Conservation (phyloP, 2,329 filamentous ascomycete species). For the Pyrenophora graminea region DNA sequence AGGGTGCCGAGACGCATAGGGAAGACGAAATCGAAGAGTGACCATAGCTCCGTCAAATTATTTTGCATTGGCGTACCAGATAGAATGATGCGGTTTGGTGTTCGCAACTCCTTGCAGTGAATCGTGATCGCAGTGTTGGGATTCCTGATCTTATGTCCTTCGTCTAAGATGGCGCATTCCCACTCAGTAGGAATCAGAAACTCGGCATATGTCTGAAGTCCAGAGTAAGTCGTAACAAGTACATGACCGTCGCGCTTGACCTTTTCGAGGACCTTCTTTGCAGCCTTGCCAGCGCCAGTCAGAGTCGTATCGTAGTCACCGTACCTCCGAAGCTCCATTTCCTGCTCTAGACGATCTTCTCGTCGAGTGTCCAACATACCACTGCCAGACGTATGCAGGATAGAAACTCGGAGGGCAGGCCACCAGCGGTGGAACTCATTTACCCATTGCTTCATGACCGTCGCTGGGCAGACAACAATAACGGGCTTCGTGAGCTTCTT, state of each 20-base stretch:
- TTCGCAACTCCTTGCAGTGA: conserved; percentile 90
- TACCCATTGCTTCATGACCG: conserved; percentile 95
- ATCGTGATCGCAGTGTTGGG: conserved; percentile 94
- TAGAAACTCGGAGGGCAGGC: conserved; percentile 96
- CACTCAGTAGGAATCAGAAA: conserved; percentile 82
- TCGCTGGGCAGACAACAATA: conserved; percentile 91
- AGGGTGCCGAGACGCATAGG: conserved; percentile 93
- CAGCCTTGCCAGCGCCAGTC: conserved; percentile 68
- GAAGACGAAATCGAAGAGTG: conserved; percentile 95
- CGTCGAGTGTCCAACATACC: conserved; percentile 83
- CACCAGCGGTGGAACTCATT: conserved; percentile 99
- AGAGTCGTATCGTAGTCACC: conserved; percentile 49
- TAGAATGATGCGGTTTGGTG: conserved; percentile 86
- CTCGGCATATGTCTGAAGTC: conserved; percentile 88
- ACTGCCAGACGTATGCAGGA: conserved; percentile 91
- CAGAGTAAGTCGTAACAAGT: conserved; percentile 92
- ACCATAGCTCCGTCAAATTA: conserved; percentile 93
- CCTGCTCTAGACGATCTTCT: conserved; percentile 66
- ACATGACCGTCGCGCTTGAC: conserved; percentile 87
- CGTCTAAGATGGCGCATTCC: conserved; percentile 92
- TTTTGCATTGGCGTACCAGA: conserved; percentile 99
- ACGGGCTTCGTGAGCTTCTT: conserved; percentile 81
- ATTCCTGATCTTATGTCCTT: conserved; percentile 98
- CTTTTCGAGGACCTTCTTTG: conserved; percentile 77
- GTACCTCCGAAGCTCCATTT: conserved; percentile 56